Base-by-base conservation (phyloP, 148 eudicot genomes). In the Camellia granthamiana region DNA sequence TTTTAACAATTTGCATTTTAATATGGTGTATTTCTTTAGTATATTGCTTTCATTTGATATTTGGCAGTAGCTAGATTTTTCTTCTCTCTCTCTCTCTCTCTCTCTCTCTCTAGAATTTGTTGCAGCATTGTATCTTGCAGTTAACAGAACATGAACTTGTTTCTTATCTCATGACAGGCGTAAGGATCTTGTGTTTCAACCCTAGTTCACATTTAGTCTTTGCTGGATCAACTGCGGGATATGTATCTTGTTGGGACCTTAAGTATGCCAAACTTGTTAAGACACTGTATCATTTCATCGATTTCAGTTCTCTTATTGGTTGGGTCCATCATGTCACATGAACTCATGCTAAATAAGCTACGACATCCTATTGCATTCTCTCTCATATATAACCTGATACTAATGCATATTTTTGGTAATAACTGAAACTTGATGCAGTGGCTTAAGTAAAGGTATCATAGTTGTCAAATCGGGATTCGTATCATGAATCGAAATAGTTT, bases 221-320 rank as follows among this genome's bases (percentile, higher is more conserved):
- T 86, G 85, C 93, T 80, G 98, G 97, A 85, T 88, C 93, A 56
- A 79, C 87, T 55, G 76, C 81, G 66, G 98, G 98, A 76, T 75
- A 79, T 87, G 90, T 84, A 69, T 85, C 88, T 74, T 92, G 97
- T 85, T 92, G 96, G 97, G 98, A 94, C 83, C 88, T 94, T 14
- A 88, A 97, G 98, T 94, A 90, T 74, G 87, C 63, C 49, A 16
- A 62, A 9, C 51, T 78, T 15, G 52, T 38, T 7, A 12, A 10
- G 47, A 8, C 15, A 7, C 7, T 30, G 47, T 19, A 72, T 60
- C 7, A 0, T 74, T 73, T 58, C 43, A 73, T 68, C 13, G 19
- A 30, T 5, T 8, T 52, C 55, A 70, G 10, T 21, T 42, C n/a
- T 18, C 5, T 70, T 18, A 44, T 70, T 68, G 72, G 49, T 16